Evolutionary conservation across 2,329 filamentous ascomycete species (phyloP), one percentile per base, ranked within the genome.

Genomic region (Helotiales sp.): DNA sequence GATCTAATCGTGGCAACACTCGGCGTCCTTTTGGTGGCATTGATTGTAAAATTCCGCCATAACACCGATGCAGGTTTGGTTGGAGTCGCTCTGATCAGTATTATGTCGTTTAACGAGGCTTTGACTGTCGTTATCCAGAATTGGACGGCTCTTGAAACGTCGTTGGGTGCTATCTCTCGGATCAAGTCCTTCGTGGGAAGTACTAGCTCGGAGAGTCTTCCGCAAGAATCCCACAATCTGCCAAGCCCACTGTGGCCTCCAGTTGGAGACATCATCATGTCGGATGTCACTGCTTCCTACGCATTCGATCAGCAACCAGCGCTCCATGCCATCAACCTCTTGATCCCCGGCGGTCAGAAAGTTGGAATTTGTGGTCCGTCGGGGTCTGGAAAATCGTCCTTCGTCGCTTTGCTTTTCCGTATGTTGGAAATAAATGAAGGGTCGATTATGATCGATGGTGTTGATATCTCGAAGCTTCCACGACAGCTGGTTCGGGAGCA

Each of bases 321-420:
- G 17, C 46, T 66, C 19, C 31, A 48, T 10, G 44, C 61, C 25
- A 54, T 2, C 74, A 82, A 61, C 78, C 78, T 61, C 67, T 80
- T 12, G 73, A 61, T 63, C 22, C 27, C 36, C 15, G 78, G 48
- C 79, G 82, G 5, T 75, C 81, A 84, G 77, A 17, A 81, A 79
- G 27, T 66, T 10, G 63, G 60, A 24, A 54, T 85, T 3, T 82
- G 79, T 40, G 82, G 82, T 2, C 77, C 80, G 2, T 54, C 58
- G 29, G 59, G 33, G 75, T 73, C 72, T 52, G 76, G 76, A 1
- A 77, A 78, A 57, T 75, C 71, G 19, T 72, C 72, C 0, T 69
- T 83, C 0, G 69, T 82, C 0, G 71, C 78, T 6, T 69, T 77
- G 0, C 69, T 84, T 5, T 75, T 84, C 30, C 75, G 78, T 15